Evolutionary conservation across 441 rosid genomes (phyloP), one percentile per base, ranked within the genome.

Genomic region (Syzygium syzygioides): DNA sequence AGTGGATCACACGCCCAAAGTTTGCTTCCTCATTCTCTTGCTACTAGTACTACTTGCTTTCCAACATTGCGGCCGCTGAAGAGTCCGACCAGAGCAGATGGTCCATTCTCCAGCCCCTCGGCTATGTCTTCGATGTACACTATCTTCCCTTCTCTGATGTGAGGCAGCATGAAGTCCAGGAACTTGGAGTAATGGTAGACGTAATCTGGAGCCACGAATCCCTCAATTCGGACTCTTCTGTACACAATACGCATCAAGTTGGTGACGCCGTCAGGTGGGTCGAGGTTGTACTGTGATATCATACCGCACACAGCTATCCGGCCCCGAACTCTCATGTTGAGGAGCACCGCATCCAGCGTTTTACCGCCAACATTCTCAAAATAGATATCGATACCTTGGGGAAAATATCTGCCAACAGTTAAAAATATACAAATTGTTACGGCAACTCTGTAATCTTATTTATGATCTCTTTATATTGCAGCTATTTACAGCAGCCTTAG

Each of bases 51-150:
- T 5, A 92, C 80, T 64, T 92, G 91, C 79, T 92, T 92, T 53
- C 93, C 92, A 23, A 90, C 88, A 68, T 92, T 92, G 41, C 71
- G 76, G 32, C 93, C 93, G 18, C 56, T 28, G 85, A 91, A 91
- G 26, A 92, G 91, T 26, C 92, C 90, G 7, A 90, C 30, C 6
- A 91, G 66, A 55, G 93, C 92, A 64, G 85, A 34, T 0, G 91
- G 92, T 9, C 86, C 91, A 37, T 45, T 91, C 85, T 92, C 92
- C 1, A 92, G 88, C 7, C 93, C 92, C 84, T 88, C 62, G 8
- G 85, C 90, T 14, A 85, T 87, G 88, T 92, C 93, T 88, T 92
- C 92, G 11, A 89, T 87, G 53, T 91, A 91, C 1, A 55, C 84
- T 14, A 92, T 80, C 89, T 91, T 91, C 56, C 91, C 90, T 48